These are phyloP conservation scores for Phytophthora kernoviae DNA, from an alignment of 352 stramenopile species.

Conservation along the genomic window DNA sequence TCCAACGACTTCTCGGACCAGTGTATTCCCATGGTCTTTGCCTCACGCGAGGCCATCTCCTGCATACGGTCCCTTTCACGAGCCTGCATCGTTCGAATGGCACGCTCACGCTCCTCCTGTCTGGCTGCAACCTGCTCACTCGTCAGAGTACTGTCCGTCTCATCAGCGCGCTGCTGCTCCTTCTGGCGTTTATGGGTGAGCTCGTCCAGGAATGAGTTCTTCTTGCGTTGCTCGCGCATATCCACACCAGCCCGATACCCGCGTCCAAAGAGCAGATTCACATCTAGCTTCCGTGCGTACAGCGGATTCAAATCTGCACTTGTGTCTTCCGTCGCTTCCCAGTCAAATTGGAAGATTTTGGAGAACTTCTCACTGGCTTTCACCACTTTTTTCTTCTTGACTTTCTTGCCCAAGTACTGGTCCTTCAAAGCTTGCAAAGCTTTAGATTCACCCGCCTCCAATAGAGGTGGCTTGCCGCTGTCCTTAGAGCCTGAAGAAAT, in stretches of 20 bases:
- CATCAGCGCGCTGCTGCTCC: conserved; percentile 74
- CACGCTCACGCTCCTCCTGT: conserved; percentile 71
- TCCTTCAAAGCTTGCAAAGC: conserved; percentile 86
- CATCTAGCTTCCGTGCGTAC: conserved; percentile 87
- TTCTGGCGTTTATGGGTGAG: conserved; percentile 88
- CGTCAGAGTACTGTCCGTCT: conserved; percentile 62
- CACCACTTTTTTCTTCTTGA: conserved; percentile 89
- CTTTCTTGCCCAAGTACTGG: conserved; percentile 89
- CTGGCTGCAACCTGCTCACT: conserved; percentile 63
- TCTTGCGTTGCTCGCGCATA: conserved; percentile 92
- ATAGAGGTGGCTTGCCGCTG: conserved; percentile 17
- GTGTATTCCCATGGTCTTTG: conserved; percentile 82
- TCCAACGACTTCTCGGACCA: conserved; percentile 94
- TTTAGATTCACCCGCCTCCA: conserved; percentile 65
- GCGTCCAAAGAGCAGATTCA: conserved; percentile 92
- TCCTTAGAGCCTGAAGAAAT: conserved; percentile 13
- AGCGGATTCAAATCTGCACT: conserved; percentile 91
- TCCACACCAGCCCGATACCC: conserved; percentile 94
- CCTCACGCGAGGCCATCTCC: conserved; percentile 72
- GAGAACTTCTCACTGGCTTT: conserved; percentile 94
- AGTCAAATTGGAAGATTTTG: conserved; percentile 95
- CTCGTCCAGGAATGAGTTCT: conserved; percentile 89
- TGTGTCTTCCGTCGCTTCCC: conserved; percentile 93
- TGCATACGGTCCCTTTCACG: conserved; percentile 60
- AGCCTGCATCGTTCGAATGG: conserved; percentile 75